Evolutionary conservation across 768 basidiomycete species (phyloP), one percentile per base, ranked within the genome.

Genomic region (Macrolepiota dolichaula): DNA sequence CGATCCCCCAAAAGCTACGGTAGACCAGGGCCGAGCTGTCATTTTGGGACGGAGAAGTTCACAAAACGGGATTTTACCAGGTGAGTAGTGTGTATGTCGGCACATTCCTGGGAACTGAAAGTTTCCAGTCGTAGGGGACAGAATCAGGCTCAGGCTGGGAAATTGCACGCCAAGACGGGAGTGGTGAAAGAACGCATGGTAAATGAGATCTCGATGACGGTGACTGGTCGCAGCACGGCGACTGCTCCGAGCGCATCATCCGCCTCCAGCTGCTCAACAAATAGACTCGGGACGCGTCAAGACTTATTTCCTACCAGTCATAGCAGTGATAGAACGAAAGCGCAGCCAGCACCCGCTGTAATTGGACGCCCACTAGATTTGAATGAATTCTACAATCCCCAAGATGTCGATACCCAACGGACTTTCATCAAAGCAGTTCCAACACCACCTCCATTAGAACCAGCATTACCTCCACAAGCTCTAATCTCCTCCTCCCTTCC

Each of bases 381-480:
- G 27, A 27, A 40, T 24, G 50, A 38, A 51, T 19, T 17, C 24
- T 22, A 4, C 42, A 40, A 44, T 24, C 49, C 25, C 42, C 49
- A 40, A 42, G 38, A 13, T 38, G 22, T 7, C 38, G 37, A 40
- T 44, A 40, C 50, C 11, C 49, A 32, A 51, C 17, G 32, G 50
- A 37, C 38, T 40, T 22, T 15, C n/a, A 59, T 11, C 57, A 38
- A 54, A 37, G 11, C 50, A n/a, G 22, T 24, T 27, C n/a, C 38
- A 15, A 59, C 37, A n/a, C 37, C 40, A 32, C 24, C 49, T 25
- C 46, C 35, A n/a, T 40, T 7, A 50, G 50, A 51, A 50, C 27
- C 57, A 51, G 32, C 22, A 49, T 58, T 58, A 58, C 38, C 51
- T 38, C 36, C 57, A 50, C 57, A 51, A 51, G 29, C 37, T 27